These are phyloP conservation scores for Chaetomiaceae sp. DNA, from an alignment of 2,329 filamentous ascomycete species.

Conservation along the genomic window DNA sequence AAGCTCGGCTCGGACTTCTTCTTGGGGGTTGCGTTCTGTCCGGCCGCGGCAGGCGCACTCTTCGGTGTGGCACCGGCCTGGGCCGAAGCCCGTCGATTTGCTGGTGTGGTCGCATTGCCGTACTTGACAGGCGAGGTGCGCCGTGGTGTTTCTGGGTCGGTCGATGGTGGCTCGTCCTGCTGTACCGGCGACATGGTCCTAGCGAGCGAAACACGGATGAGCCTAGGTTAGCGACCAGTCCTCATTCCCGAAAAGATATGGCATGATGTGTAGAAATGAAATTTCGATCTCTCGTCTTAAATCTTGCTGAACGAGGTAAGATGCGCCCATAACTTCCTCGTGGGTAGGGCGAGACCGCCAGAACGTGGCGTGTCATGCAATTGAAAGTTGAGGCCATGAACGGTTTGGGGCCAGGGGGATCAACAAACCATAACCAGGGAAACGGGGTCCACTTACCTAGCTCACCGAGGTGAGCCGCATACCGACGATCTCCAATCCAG, in stretches of 20 bases:
- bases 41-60: slow-evolving; percentile 36
- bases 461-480: slow-evolving; percentile 23
- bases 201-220: slow-evolving; percentile 1
- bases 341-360: background rate
- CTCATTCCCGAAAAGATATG: slow-evolving; percentile 4
- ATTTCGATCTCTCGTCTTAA: too few species aligned
- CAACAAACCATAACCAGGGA: slow-evolving; percentile 22
- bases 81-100: slow-evolving; percentile 23
- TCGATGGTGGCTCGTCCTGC: slow-evolving; percentile 17
- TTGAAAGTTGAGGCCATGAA: slow-evolving; percentile 1
- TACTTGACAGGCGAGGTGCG: slow-evolving; percentile 18
- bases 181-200: slow-evolving; percentile 25
- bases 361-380: too few species aligned
- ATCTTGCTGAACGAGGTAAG: too few species aligned
- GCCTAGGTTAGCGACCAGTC: slow-evolving; percentile 15
- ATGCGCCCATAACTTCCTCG: too few species aligned
- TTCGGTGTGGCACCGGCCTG: slow-evolving; percentile 33
- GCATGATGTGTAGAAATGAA: slow-evolving; percentile 15
- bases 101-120: slow-evolving; percentile 24
- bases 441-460: slow-evolving; percentile 10
- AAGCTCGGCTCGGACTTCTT: slow-evolving; percentile 45
- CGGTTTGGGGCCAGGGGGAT: slow-evolving; percentile 13
- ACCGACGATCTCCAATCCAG: slow-evolving; percentile 11
- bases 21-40: slow-evolving; percentile 28
- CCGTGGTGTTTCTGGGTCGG: slow-evolving; percentile 18